Conservation (phyloP, 345 rosid genomes). For the Psidium friedrichsthalianum region DNA sequence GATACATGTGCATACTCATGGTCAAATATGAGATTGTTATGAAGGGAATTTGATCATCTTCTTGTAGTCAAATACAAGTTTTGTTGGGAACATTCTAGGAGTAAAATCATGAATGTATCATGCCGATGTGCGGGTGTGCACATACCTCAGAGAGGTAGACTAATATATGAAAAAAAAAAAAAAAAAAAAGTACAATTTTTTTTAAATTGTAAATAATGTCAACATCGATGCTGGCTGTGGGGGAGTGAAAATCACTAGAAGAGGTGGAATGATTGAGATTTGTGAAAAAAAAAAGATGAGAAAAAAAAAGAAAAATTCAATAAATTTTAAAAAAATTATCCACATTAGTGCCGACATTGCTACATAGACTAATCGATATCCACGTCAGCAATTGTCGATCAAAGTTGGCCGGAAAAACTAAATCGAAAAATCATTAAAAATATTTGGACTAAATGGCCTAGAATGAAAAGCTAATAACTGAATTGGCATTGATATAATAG, state of each 20-base stretch:
- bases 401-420: background rate
- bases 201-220: too few relatives aligned
- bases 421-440: background rate
- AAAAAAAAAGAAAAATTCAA: too few relatives aligned
- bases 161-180: too few relatives aligned
- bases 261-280: background rate
- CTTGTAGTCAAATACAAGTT: background rate
- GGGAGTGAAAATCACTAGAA: background rate
- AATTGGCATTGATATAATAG: background rate
- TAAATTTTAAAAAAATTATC: too few relatives aligned
- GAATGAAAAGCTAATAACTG: background rate
- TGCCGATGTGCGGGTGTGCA: too few relatives aligned
- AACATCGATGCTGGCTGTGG: background rate
- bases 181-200: too few relatives aligned
- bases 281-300: background rate
- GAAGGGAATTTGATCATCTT: background rate
- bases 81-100: background rate
- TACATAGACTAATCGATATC: too few relatives aligned
- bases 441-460: background rate
- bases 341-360: too few relatives aligned
- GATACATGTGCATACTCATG: background rate
- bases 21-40: background rate
- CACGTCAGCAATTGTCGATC: background rate
- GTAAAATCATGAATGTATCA: background rate
- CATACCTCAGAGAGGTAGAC: too few relatives aligned